Base-by-base conservation (phyloP, 768 basidiomycete genomes). In the Tulasnella sp. region DNA sequence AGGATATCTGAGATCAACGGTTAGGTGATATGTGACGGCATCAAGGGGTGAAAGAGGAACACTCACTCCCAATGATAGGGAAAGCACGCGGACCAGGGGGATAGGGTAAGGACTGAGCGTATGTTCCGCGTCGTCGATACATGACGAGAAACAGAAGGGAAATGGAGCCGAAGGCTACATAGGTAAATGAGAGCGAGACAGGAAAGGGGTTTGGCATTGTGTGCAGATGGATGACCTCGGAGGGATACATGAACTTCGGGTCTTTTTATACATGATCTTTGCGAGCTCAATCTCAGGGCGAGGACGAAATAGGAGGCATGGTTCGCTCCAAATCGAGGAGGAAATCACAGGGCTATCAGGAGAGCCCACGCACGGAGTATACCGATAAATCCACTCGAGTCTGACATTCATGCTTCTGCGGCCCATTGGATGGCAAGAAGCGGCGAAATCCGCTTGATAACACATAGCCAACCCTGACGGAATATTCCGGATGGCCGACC, bases 41-140 rank as follows among this genome's bases (percentile, higher is more conserved):
- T 29, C 34, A 1, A 49, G n/a, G n/a, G 7, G n/a, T 8, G 31
- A 0, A 1, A n/a, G 69, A 34, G 22, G 5, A 42, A 8, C 31
- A 34, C 69, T 70, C 14, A 70, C 69, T 70, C 22, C 69, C 69
- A n/a, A 70, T 38, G 36, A 70, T 31, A 25, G 69, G 69, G n/a
- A 70, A 12, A 0, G 37, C 3, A 15, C 69, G 69, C n/a, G 69
- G 69, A 38, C 69, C 69, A 19, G 69, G 69, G 0, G 69, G 31
- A 19, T 70, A 15, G 19, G 37, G 69, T 17, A 70, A 4, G 4
- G n/a, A 22, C 31, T 25, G 58, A 22, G 25, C 29, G 25, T 22
- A 64, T 64, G 4, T 31, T 64, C 31, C n/a, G 1, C 58, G 58
- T 25, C 14, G 7, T 1, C 1, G 12, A 2, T 2, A 64, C 14